Base-by-base conservation (phyloP, 257 asterid genomes). In the Penstemon newberryi region DNA sequence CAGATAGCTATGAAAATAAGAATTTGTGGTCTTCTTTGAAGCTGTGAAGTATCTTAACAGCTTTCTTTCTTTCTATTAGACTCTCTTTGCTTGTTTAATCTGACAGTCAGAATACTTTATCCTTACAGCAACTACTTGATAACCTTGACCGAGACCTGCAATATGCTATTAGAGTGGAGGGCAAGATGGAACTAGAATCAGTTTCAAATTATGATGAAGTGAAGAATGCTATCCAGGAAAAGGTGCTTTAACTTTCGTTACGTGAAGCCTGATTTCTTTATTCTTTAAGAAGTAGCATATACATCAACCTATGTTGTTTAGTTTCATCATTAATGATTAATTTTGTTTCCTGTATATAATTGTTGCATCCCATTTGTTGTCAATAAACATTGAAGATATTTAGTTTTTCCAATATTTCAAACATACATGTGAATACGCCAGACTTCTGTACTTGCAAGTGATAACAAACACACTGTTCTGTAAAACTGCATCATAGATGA, bases 141-240 rank as follows among this genome's bases (percentile, higher is more conserved):
- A 93, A 93, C 73, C 99, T 93, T 76, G 99, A 93, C 73, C 93
- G 99, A 4, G 99, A 93, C 85, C 90, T 93, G 78, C 97, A 93
- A 71, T 93, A 90, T 83, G 97, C 99, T 74, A 87, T 93, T 66
- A 77, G 64, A 74, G 97, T 88, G 77, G 99, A 93, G 83, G 99
- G 99, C 42, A 90, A 93, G 83, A 69, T 84, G 94, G 91, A 90
- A 74, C 65, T 88, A 77, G 91, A 93, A 63, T 76, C 86, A 57
- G 87, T 93, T 73, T 57, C 84, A 66, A 93, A 93, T 77, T 93
- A 93, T 80, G 91, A 82, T 6, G 99, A 93, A 79, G 93, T 93
- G 78, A 93, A 87, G 89, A 75, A 78, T 60, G 87, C 85, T 66
- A 90, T 93, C 76, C 62, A 66, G 73, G 96, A 90, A 78, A 93